These are phyloP conservation scores for Yamadazyma songkhlaensis DNA, from an alignment of 1,139 yeast species.

Conservation along the genomic window DNA sequence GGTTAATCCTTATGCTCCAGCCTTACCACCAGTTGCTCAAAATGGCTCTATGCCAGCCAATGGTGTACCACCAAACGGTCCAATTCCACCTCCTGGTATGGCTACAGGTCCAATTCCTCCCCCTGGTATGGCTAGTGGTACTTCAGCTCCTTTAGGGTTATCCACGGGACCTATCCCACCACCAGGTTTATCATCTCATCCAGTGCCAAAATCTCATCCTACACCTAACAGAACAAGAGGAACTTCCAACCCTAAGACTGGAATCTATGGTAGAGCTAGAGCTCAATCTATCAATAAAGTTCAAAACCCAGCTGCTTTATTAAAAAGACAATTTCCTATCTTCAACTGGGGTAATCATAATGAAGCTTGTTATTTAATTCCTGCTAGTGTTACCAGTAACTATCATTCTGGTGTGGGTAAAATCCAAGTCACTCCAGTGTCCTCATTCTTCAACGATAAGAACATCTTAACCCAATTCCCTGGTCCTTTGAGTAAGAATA, in stretches of 20 bases:
- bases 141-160: no score
- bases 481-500: constrained; percentile 59
- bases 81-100: constrained; percentile 2
- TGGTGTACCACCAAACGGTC: constrained; percentile 3
- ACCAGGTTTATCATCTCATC: constrained; percentile 2
- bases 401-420: constrained; percentile 12
- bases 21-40: constrained; percentile 20
- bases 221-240: constrained; percentile 22
- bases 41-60: constrained; percentile 3
- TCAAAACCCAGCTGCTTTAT: constrained; percentile 33
- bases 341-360: constrained; percentile 63
- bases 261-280: constrained; percentile 22
- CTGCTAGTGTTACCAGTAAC: constrained; percentile 15
- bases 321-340: constrained; percentile 70
- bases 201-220: constrained; percentile 2
- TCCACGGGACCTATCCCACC: no score
- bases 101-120: no score
- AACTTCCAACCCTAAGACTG: constrained; percentile 26
- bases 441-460: constrained; percentile 19
- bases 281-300: constrained; percentile 25
- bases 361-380: constrained; percentile 29
- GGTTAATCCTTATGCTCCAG: constrained; percentile 46
- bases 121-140: no score
- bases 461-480: constrained; percentile 43
- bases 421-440: constrained; percentile 18